These are phyloP conservation scores for Neurospora cerealis DNA, from an alignment of 495 filamentous ascomycete genomes.

Conservation along the genomic window DNA sequence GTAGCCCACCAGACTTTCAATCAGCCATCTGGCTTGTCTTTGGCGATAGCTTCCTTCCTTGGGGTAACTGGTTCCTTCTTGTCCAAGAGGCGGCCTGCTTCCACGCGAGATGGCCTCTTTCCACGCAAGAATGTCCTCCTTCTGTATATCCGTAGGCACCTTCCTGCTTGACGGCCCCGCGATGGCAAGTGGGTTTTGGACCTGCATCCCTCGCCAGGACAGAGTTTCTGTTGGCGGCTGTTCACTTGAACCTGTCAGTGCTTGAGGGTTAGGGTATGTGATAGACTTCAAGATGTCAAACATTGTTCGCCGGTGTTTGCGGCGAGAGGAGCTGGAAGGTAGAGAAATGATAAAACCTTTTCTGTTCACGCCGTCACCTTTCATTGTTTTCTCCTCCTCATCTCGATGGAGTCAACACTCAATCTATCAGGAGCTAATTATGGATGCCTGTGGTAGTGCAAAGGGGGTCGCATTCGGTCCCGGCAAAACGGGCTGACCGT, in stretches of 20 bases:
- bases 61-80: background rate
- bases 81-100: background rate
- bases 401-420: background rate
- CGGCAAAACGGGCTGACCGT: background rate
- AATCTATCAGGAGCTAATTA: background rate
- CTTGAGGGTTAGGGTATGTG: background rate
- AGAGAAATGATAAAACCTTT: background rate
- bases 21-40: background rate
- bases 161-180: background rate
- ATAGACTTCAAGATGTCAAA: background rate
- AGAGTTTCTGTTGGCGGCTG: background rate
- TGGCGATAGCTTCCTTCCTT: background rate
- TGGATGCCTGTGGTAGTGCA: background rate
- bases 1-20: background rate
- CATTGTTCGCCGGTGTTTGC: background rate
- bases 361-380: background rate
- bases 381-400: background rate
- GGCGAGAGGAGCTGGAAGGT: background rate
- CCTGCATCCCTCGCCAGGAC: background rate
- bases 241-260: background rate
- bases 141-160: background rate
- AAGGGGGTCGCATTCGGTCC: background rate
- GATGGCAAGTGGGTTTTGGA: background rate
- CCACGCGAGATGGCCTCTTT: background rate
- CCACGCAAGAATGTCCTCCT: background rate